A percentile compares a stretch with the other conserved stretches of the same genome.
These are phyloP conservation scores for Naganishia randhawae DNA, from an alignment of 768 basidiomycete species.

Conservation along the genomic window DNA sequence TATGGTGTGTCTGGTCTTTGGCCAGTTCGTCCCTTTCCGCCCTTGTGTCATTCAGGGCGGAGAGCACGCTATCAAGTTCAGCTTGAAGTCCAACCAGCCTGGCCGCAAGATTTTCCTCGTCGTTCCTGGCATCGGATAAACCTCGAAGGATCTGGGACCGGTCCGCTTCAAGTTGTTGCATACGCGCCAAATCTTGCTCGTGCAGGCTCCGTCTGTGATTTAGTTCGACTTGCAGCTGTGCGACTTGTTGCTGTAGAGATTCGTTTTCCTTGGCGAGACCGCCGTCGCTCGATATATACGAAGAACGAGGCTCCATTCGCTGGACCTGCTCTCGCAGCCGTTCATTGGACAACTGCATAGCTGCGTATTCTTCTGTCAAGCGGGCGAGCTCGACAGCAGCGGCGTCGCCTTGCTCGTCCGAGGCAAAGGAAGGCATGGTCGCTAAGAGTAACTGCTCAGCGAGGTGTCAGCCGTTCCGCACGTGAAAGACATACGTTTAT, in stretches of 20 bases:
- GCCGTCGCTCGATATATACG: slow-evolving; percentile 15
- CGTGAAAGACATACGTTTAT: slow-evolving; percentile 8
- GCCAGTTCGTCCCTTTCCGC: slow-evolving; percentile 75
- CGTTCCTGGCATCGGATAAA: slow-evolving; percentile 25
- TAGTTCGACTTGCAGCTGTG: slow-evolving; percentile 24
- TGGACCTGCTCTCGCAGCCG: slow-evolving; percentile 30
- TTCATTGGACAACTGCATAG: slow-evolving; percentile 3
- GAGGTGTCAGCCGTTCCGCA: background rate
- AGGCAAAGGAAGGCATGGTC: background rate
- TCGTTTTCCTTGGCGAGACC: slow-evolving; percentile 27
- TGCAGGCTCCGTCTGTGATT: slow-evolving; percentile 36
- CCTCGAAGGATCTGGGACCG: slow-evolving; percentile 25
- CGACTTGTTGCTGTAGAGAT: background rate
- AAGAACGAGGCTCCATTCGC: slow-evolving; percentile 18
- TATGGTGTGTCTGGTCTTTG: slow-evolving; percentile 62
- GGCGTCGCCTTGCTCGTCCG: background rate
- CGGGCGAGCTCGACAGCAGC: slow-evolving; percentile 57
- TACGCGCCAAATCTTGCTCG: slow-evolving; percentile 38
- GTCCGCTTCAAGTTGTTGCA: slow-evolving; percentile 54
- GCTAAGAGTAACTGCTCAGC: background rate
- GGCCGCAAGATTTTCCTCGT: slow-evolving; percentile 50
- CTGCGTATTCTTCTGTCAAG: slow-evolving; percentile 53
- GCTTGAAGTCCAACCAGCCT: slow-evolving; percentile 66
- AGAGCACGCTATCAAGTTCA: slow-evolving; percentile 69
- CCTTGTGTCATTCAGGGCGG: slow-evolving; percentile 64